Conservation (phyloP, 2,329 filamentous ascomycete genomes). For the Capronia americana region DNA sequence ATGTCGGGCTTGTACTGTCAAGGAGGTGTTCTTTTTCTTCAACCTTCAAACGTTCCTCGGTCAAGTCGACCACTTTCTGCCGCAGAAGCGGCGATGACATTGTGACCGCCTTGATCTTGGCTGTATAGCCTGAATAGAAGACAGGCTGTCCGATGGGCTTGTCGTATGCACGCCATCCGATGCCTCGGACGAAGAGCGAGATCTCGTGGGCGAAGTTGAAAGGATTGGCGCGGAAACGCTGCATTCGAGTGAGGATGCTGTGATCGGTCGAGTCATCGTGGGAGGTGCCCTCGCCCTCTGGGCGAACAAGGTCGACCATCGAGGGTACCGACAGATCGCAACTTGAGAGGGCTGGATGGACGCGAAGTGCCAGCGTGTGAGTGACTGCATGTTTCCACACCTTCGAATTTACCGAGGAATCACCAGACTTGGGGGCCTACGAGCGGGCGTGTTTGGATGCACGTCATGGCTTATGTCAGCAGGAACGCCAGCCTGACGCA, state of each 20-base stretch:
- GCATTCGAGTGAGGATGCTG: constrained; percentile 72
- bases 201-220: constrained; percentile 90
- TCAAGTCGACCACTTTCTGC: constrained; percentile 75
- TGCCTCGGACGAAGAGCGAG: constrained; percentile 87
- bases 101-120: constrained; percentile 82
- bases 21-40: constrained; percentile 69
- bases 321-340: neutral
- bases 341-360: neutral
- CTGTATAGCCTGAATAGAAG: constrained; percentile 90
- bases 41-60: constrained; percentile 72
- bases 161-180: constrained; percentile 95
- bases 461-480: constrained; percentile 1
- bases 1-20: constrained; percentile 34
- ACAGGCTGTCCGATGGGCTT: constrained; percentile 87
- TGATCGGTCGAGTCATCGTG: constrained; percentile 30
- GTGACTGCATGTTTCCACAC: neutral
- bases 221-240: constrained; percentile 77
- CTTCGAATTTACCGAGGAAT: neutral
- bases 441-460: neutral
- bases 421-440: neutral
- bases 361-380: neutral
- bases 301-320: constrained; percentile 30
- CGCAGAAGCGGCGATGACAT: constrained; percentile 77
- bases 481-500: neutral
- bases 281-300: constrained; percentile 17